Evolutionary conservation across 257 asterid species (phyloP).

Genomic region (Jacaranda mimosifolia): DNA sequence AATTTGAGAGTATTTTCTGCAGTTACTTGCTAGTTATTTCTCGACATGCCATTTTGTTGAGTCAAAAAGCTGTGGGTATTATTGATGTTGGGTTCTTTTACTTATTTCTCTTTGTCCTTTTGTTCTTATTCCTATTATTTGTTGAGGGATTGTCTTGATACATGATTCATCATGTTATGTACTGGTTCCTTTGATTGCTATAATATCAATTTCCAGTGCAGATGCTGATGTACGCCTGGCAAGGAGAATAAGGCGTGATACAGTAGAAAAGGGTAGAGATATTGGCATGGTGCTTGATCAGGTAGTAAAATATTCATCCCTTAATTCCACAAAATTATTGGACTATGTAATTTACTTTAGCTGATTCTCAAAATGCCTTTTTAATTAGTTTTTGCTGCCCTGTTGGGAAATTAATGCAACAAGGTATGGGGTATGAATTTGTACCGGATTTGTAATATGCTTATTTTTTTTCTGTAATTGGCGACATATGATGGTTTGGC

Average conservation of each 20-base stretch:
- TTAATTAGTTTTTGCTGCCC: background rate
- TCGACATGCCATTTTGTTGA: slow-evolving; percentile 21
- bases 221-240: slow-evolving; percentile 99
- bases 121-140: slow-evolving; percentile 23
- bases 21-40: slow-evolving; percentile 7
- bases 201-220: slow-evolving; percentile 62
- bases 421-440: background rate
- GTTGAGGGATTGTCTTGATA: slow-evolving; percentile 5
- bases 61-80: slow-evolving; percentile 4
- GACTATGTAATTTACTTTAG: background rate
- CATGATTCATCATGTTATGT: slow-evolving; percentile 34
- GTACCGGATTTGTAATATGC: background rate
- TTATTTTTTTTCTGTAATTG: background rate
- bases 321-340: background rate
- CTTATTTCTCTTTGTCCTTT: background rate
- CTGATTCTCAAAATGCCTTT: slow-evolving; percentile 3
- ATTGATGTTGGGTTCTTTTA: background rate
- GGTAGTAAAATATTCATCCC: slow-evolving; percentile 52
- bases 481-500: slow-evolving; percentile 4
- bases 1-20: background rate
- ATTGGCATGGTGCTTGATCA: slow-evolving; percentile 90
- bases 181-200: slow-evolving; percentile 36
- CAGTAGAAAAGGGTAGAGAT: slow-evolving; percentile 92
- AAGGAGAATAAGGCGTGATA: slow-evolving; percentile 97
- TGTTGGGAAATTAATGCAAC: slow-evolving; percentile 1